These are phyloP conservation scores for Amanita thiersii DNA, from an alignment of 768 basidiomycete genomes.

Conservation along the genomic window DNA sequence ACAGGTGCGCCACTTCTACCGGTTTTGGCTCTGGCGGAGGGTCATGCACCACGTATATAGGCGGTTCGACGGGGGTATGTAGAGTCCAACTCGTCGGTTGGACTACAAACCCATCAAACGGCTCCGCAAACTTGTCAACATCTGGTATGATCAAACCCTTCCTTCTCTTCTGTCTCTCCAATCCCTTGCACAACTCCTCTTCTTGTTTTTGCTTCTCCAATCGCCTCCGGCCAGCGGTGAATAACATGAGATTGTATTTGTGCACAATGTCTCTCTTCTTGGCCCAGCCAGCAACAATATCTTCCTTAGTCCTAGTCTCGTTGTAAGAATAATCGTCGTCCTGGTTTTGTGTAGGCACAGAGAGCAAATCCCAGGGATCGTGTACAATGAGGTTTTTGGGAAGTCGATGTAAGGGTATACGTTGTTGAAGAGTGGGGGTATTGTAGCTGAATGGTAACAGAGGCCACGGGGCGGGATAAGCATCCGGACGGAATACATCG, in stretches of 20 bases:
- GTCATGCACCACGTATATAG: slow-evolving; percentile 21
- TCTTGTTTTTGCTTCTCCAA: slow-evolving; percentile 7
- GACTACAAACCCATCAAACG: slow-evolving; percentile 9
- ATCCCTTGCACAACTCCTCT: not conserved
- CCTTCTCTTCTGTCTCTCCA: not conserved
- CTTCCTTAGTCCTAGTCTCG: not conserved
- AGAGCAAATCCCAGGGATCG: slow-evolving; percentile 13
- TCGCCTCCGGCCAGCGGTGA: too few species aligned
- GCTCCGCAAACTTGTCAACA: slow-evolving; percentile 10
- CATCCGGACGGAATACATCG: slow-evolving; percentile 21
- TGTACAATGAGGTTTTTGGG: slow-evolving; percentile 17
- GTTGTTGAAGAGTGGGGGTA: slow-evolving; percentile 14
- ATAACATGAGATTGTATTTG: slow-evolving; percentile 20
- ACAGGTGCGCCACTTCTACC: slow-evolving; percentile 37
- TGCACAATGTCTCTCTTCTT: slow-evolving; percentile 21
- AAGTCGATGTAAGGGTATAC: slow-evolving; percentile 18
- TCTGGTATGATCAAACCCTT: too few species aligned
- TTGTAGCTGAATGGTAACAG: slow-evolving; percentile 24
- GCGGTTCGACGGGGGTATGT: slow-evolving; percentile 14
- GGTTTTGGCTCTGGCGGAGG: slow-evolving; percentile 15
- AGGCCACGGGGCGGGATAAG: slow-evolving; percentile 34
- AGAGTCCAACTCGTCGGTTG: slow-evolving; percentile 1
- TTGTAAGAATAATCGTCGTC: not conserved
- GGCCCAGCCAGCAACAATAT: slow-evolving; percentile 15
- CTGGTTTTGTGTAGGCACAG: not conserved